phyloP scores from a whole-genome alignment of 1,139 yeast species.

The Kurtzmaniella quercitrusa region DNA sequence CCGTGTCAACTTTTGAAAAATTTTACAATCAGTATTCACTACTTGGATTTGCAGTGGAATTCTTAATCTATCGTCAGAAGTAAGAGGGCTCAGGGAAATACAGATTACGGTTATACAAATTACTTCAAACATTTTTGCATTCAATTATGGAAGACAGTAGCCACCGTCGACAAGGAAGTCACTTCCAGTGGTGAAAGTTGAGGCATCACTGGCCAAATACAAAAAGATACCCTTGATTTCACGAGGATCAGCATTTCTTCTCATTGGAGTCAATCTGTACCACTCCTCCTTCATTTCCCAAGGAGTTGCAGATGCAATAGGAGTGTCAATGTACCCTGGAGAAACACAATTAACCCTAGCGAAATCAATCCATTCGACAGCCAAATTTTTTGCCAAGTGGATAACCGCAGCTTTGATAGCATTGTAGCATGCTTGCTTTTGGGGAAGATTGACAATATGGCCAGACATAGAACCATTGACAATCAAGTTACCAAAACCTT shows the following conservation, averaged over 20 bases:
- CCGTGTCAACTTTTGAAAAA: too few species aligned
- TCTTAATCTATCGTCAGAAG: too few species aligned
- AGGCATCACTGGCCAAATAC: constrained; percentile 15
- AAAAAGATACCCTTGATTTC: constrained; percentile 19
- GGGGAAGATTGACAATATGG: constrained; percentile 50
- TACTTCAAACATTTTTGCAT: background rate
- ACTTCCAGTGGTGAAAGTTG: constrained; percentile 26
- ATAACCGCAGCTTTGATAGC: constrained; percentile 57
- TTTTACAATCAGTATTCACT: too few species aligned
- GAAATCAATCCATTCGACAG: constrained; percentile 50
- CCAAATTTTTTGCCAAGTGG: constrained; percentile 50
- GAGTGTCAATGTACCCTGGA: constrained; percentile 47
- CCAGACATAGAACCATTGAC: constrained; percentile 63
- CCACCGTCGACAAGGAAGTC: constrained; percentile 29
- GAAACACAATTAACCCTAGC: constrained; percentile 55
- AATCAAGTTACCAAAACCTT: constrained; percentile 52
- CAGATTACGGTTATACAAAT: too few species aligned
- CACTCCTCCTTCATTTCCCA: constrained; percentile 1
- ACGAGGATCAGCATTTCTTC: constrained; percentile 24
- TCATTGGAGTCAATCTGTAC: constrained; percentile 25
- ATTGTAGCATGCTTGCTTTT: constrained; percentile 53
- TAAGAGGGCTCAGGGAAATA: too few species aligned
- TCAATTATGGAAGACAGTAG: constrained; percentile 12
- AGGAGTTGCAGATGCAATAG: constrained; percentile 4
- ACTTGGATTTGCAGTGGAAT: too few species aligned